A percentile compares a stretch with the other conserved stretches of the same genome.
Conservation (phyloP, 495 filamentous ascomycete genomes). For the Aspergillus sparsus region DNA sequence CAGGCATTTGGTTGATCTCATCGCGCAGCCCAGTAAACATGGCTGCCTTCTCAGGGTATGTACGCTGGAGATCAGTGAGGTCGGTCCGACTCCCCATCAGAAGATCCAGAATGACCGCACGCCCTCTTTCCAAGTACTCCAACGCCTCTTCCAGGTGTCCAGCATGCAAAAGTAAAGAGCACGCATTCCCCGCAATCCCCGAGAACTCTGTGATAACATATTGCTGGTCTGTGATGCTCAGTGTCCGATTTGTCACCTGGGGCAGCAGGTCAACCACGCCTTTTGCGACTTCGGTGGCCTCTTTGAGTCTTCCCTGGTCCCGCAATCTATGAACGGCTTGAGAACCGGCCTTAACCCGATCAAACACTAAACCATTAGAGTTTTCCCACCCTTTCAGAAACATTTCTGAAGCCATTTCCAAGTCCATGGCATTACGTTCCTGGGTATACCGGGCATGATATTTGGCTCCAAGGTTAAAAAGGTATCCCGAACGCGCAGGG, state of each 20-base stretch:
- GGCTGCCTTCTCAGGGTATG: not conserved
- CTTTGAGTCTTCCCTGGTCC: not conserved
- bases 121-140: not conserved
- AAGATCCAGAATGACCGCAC: not conserved
- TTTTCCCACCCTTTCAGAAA: not conserved
- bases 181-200: not conserved
- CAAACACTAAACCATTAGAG: not conserved
- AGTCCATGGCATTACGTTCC: not conserved
- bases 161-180: not conserved
- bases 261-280: conserved; percentile 8
- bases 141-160: not conserved
- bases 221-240: conserved; percentile 8
- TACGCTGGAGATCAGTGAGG: not conserved
- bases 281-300: not conserved
- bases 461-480: not conserved
- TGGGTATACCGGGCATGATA: not conserved
- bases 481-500: not conserved
- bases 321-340: not conserved
- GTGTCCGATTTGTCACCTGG: not conserved
- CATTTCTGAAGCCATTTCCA: not conserved
- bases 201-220: not conserved
- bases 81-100: not conserved
- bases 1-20: not conserved
- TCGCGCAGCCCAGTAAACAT: not conserved
- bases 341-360: conserved; percentile 7